A percentile compares a stretch with the other conserved stretches of the same genome.
Evolutionary conservation across 2,329 filamentous ascomycete genomes (phyloP).

Genomic region (Tetracladium maxilliforme): DNA sequence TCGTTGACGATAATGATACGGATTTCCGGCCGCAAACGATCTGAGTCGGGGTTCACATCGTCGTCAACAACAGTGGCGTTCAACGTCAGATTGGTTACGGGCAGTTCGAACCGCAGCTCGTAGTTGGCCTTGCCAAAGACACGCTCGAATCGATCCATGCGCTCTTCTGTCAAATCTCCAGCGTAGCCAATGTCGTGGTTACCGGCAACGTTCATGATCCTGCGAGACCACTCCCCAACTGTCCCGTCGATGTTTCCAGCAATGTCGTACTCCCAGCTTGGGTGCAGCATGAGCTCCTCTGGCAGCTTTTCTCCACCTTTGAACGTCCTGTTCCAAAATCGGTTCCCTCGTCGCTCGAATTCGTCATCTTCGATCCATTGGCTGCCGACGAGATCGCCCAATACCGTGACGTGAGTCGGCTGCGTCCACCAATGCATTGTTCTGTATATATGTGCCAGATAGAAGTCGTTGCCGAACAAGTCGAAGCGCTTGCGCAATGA

Average conservation of each 20-base stretch:
- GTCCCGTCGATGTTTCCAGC: conserved; percentile 19
- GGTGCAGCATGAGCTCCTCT: conserved; percentile 35
- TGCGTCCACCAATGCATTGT: conserved; percentile 69
- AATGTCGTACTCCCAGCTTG: conserved; percentile 19
- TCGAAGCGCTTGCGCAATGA: conserved; percentile 70
- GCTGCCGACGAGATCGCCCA: conserved; percentile 85
- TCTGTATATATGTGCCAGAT: conserved; percentile 84
- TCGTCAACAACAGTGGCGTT: conserved; percentile 26
- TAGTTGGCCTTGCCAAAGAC: conserved; percentile 84
- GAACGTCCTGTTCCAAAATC: conserved; percentile 77
- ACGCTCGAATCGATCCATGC: conserved; percentile 68
- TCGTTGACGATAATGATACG: conserved; percentile 80
- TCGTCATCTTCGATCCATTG: conserved; percentile 87
- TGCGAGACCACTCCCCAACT: conserved; percentile 47
- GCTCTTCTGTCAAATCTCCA: conserved; percentile 67
- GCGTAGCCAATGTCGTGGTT: conserved; percentile 97
- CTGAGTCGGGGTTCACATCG: conserved; percentile 25
- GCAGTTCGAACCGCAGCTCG: conserved; percentile 61
- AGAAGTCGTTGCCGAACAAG: conserved; percentile 85
- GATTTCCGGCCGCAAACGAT: too few species aligned
- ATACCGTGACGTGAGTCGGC: conserved; percentile 76
- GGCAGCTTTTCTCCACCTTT: conserved; percentile 48
- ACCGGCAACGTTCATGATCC: conserved; percentile 79
- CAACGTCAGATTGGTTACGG: conserved; percentile 24
- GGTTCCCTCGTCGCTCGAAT: conserved; percentile 55